phyloP scores from a whole-genome alignment of 345 rosid genomes.

The Geranium rotundifolium region DNA sequence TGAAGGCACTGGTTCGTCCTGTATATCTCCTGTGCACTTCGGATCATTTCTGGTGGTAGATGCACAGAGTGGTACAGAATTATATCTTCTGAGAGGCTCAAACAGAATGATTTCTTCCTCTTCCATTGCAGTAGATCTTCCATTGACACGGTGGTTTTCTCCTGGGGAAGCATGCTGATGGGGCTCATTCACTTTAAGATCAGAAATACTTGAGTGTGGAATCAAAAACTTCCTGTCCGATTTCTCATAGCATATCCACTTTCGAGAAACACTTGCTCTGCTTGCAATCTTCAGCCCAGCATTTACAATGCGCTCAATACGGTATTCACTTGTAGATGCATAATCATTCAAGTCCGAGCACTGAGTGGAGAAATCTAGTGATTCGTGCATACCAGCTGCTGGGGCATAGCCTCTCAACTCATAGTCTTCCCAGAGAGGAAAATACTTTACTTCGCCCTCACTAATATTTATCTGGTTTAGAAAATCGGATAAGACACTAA shows the following conservation, averaged over 20 bases:
- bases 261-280: conserved; percentile 28
- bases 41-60: conserved; percentile 16
- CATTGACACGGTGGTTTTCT: conserved; percentile 19
- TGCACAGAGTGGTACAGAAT: conserved; percentile 62
- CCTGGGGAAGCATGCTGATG: conserved; percentile 5
- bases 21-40: conserved; percentile 22
- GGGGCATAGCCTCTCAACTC: conserved; percentile 75
- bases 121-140: conserved; percentile 38
- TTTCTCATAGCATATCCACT: conserved; percentile 49
- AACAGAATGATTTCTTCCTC: conserved; percentile 96
- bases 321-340: conserved; percentile 34
- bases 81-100: conserved; percentile 77
- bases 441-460: conserved; percentile 8
- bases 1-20: conserved; percentile 25
- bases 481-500: conserved; percentile 33
- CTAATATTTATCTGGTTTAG: conserved; percentile 28
- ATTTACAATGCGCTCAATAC: conserved; percentile 37
- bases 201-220: conserved; percentile 2
- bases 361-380: conserved; percentile 47
- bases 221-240: conserved; percentile 21
- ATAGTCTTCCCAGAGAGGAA: conserved; percentile 84
- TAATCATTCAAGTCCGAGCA: conserved; percentile 24
- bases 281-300: conserved; percentile 54
- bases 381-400: conserved; percentile 29
- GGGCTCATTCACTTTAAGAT: conserved; percentile 12